Base-by-base conservation (phyloP, 805 yeast genomes). In the Teunomyces stri region DNA sequence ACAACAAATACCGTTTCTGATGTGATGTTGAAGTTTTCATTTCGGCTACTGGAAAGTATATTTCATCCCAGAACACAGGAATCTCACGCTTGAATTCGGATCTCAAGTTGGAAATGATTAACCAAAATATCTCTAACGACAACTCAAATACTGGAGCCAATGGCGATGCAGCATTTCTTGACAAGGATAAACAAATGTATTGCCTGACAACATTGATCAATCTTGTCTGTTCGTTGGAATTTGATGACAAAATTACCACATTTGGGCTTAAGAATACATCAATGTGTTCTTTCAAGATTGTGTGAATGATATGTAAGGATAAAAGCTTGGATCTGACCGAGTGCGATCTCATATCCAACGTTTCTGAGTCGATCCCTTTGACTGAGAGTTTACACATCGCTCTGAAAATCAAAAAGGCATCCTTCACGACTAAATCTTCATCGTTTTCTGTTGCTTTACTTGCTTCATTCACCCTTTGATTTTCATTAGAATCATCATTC, bases 301-400 rank as follows among this genome's bases (percentile, higher is more conserved):
- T 84, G 62, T 91, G 95, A 47, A 94, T 82, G 45, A 92, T 80
- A 61, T 91, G 96, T 55, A 94, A 74, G 1, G 98, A 88, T 29
- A 95, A 74, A 50, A 94, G 71, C 64, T 94, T 94, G 1, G 97
- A 89, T 59, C 99, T 81, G 54, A 94, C 89, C 1, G 92, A 86
- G 60, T 92, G 97, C 2, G 96, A 86, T 64, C 92, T 80, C 89
- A 85, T 84, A 64, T 87, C 95, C 51, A 89, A 68, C 29, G 82
- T 79, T 31, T 84, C 87, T 35, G 82, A 76, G 50, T 91, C 97
- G 49, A 92, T 70, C 22, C 84, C 78, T 65, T 94, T 94, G 42
- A 88, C 87, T 2, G 97, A 87, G 13, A 94, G 78, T 61, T 89
- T 90, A 64, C 97, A 88, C 94, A 94, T 87, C 1, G 97, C 92